These are phyloP conservation scores for Aristolochia contorta DNA, from an alignment of 164 flowering plant genomes.

Conservation along the genomic window DNA sequence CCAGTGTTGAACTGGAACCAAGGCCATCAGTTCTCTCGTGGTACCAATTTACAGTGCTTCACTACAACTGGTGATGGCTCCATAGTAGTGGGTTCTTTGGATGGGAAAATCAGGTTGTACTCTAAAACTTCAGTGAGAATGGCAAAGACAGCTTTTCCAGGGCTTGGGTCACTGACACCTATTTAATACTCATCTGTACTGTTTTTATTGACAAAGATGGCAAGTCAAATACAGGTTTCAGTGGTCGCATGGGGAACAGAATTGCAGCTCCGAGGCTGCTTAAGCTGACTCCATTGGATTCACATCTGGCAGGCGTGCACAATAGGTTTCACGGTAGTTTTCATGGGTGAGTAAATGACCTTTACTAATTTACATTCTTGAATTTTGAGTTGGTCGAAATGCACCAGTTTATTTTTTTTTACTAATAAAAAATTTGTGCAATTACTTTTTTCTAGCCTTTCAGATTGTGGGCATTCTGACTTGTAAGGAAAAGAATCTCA, in stretches of 20 bases:
- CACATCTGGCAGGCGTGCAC: slow-evolving; percentile 75
- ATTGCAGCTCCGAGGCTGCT: slow-evolving; percentile 88
- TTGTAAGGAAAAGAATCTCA: no score
- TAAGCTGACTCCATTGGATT: slow-evolving; percentile 85
- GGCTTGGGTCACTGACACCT: slow-evolving; percentile 90
- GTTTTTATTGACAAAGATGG: slow-evolving; percentile 87
- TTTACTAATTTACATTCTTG: not conserved
- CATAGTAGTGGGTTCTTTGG: slow-evolving; percentile 89
- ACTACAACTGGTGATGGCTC: slow-evolving; percentile 97
- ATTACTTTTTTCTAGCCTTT: no score
- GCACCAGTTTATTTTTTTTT: no score
- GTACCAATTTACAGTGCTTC: slow-evolving; percentile 86
- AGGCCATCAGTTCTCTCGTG: slow-evolving; percentile 88
- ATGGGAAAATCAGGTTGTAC: slow-evolving; percentile 93
- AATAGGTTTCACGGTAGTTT: slow-evolving; percentile 84
- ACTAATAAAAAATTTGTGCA: no score
- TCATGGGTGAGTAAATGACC: slow-evolving; percentile 70
- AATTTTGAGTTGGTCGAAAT: no score
- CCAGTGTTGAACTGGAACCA: slow-evolving; percentile 90
- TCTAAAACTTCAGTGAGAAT: slow-evolving; percentile 80
- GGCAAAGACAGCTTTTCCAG: slow-evolving; percentile 98
- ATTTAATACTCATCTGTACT: slow-evolving; percentile 82
- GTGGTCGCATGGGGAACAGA: slow-evolving; percentile 83
- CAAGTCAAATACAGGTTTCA: slow-evolving; percentile 76
- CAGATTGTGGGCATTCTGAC: no score